Conservation (phyloP, 2,329 filamentous ascomycete genomes). For the Pseudogymnoascus pannorum region DNA sequence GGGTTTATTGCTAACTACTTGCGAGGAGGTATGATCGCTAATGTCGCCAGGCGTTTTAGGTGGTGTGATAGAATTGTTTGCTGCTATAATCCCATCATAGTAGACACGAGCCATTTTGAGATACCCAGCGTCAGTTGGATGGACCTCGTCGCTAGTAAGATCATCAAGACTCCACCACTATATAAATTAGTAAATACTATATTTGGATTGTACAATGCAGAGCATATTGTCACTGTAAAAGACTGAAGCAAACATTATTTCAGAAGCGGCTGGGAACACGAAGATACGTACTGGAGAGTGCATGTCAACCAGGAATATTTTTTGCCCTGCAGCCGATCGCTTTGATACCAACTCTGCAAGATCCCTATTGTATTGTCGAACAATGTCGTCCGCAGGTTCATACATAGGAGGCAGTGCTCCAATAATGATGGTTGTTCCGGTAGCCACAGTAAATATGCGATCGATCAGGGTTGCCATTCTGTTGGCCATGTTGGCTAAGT, state of each 20-base stretch:
- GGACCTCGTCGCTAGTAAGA: conserved; percentile 1
- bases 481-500: not conserved
- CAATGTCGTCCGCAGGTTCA: not conserved
- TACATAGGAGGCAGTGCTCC: not conserved
- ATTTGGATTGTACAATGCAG: not conserved
- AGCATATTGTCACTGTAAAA: not conserved
- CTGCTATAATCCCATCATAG: not conserved
- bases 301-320: not conserved
- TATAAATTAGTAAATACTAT: not conserved
- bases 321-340: not conserved
- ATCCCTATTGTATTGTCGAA: not conserved
- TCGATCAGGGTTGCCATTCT: not conserved
- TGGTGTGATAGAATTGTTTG: not conserved
- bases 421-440: not conserved
- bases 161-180: conserved; percentile 14
- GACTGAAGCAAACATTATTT: not conserved
- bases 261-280: not conserved
- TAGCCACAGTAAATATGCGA: not conserved
- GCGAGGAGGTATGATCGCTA: not conserved
- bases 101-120: not conserved
- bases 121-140: not conserved
- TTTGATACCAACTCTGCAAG: not conserved
- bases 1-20: not conserved
- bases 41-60: not conserved
- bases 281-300: not conserved